phyloP scores from a whole-genome alignment of 352 stramenopile genomes.

The Saprolegnia parasitica region DNA sequence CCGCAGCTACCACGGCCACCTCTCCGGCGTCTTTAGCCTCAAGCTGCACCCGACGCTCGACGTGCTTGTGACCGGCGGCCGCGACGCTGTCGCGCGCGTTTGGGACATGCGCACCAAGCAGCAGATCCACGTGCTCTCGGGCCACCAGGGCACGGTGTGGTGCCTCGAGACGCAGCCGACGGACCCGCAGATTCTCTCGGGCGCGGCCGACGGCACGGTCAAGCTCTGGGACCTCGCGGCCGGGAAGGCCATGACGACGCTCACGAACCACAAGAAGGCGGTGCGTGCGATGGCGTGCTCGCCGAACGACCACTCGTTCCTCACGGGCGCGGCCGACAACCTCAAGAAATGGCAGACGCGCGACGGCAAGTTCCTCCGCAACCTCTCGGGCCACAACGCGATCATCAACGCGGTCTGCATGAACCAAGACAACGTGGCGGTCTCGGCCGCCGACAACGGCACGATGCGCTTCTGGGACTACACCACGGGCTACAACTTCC shows the following conservation, averaged over 20 bases:
- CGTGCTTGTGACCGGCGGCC: constrained; percentile 95
- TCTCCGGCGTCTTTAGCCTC: constrained; percentile 97
- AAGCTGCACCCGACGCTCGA: constrained; percentile 98
- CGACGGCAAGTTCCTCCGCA: constrained; percentile 94
- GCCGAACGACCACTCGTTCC: constrained; percentile 95
- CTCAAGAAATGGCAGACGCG: constrained; percentile 98
- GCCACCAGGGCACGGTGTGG: constrained; percentile 96
- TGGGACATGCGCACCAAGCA: constrained; percentile 99
- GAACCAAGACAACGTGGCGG: constrained; percentile 97
- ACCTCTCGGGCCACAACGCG: constrained; percentile 95
- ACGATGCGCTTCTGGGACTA: constrained; percentile 99
- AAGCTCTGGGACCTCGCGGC: constrained; percentile 98
- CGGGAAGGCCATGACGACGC: constrained; percentile 96
- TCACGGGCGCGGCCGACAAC: constrained; percentile 95
- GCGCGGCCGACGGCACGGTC: constrained; percentile 92
- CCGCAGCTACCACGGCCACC: constrained; percentile 99
- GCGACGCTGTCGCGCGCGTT: constrained; percentile 85
- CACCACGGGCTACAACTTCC: constrained; percentile 96
- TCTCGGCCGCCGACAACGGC: constrained; percentile 96
- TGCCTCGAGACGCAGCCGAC: constrained; percentile 93
- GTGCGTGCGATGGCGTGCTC: constrained; percentile 90
- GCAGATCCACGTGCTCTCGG: constrained; percentile 95
- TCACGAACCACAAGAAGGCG: constrained; percentile 99
- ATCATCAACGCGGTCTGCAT: constrained; percentile 98
- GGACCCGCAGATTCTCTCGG: constrained; percentile 94